Base-by-base conservation (phyloP, 306 rosid species). In the Hippophae rhamnoides region DNA sequence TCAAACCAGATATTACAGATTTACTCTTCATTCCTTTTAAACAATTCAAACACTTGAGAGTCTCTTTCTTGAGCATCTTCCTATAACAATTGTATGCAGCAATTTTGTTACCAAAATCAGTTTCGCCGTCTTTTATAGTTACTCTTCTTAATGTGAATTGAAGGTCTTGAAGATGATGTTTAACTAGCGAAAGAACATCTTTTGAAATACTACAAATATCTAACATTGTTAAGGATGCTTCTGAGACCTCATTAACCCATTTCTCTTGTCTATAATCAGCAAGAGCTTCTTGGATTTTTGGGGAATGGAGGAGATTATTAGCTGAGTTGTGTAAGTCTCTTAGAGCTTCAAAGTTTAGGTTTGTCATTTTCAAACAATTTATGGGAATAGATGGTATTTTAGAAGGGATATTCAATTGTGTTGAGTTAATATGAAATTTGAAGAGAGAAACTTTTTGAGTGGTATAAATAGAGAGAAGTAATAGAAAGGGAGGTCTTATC, bases 121-220 rank as follows among this genome's bases (percentile, higher is more conserved):
- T 23, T 47, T 77, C 80, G 1, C 74, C 75, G 2, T 46, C 47
- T 49, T 31, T 31, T 2, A 67, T 68, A 59, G 66, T 74, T 7
- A 67, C 78, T 58, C 77, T 65, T 0, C 76, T 63, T 11, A 85
- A 54, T 2, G 85, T 79, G 48, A 71, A 70, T 23, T 77, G 86
- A 57, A 85, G 86, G 41, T 81, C 78, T 56, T 68, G 82, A 42
- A 85, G 82, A 62, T 82, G 86, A 41, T 79, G 71, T 61, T 82
- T 77, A 6, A 82, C 84, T 3, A 77, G 74, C 41, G 56, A 63
- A 41, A 85, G 74, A 38, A 82, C 77, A 58, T 85, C 88, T 63
- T 77, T 82, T 5, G 93, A 77, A 54, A 70, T 76, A 5, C 82
- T 76, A 57, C 86, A 82, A 14, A 73, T 80, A 10, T 82, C 88